Evolutionary conservation across 257 asterid genomes (phyloP), one percentile per base, ranked within the genome.

Genomic region (Nicotiana benthamiana): DNA sequence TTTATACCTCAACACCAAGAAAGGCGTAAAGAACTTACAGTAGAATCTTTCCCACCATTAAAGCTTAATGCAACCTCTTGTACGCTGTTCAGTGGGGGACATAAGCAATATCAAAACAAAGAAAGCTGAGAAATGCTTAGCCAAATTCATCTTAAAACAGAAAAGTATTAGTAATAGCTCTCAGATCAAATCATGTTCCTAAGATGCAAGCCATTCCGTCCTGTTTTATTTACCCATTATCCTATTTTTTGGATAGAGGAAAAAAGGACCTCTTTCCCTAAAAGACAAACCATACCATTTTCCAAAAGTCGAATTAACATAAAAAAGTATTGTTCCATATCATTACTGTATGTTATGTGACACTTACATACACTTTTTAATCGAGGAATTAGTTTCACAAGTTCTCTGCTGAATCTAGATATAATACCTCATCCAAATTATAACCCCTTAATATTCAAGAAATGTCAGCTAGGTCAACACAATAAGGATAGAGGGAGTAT

Each of bases 21-120:
- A 76, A 59, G n/a, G 11, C n/a, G 48, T 24, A 82, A 52, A 75
- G 66, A 83, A 86, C 98, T 88, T 86, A 93, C 97, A 46, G 98
- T 95, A 36, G 98, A 95, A 90, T 93, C 98, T 85, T 95, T 95
- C 85, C 98, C 98, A 51, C 98, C 98, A 65, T 95, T 95, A 84
- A 95, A 95, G 93, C 98, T 95, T 85, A 95, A 86, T 22, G 97
- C 98, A 78, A 95, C 93, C 88, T 92, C 98, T 86, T 92, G 93
- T 68, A 91, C 82, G 77, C 98, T 95, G 97, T 64, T 60, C 63
- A 59, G 15, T 24, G 79, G 51, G 32, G 59, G 26, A 46, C 61
- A 74, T 8, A 48, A 74, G 24, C 79, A 74, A 15, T 46, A 13
- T 46, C 40, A 74, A 48, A 72, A 74, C 9, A 24, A 13, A 16